Evolutionary conservation across 2,329 filamentous ascomycete genomes (phyloP), one percentile per base, ranked within the genome.

Genomic region (Chrysosporium keratinophilum): DNA sequence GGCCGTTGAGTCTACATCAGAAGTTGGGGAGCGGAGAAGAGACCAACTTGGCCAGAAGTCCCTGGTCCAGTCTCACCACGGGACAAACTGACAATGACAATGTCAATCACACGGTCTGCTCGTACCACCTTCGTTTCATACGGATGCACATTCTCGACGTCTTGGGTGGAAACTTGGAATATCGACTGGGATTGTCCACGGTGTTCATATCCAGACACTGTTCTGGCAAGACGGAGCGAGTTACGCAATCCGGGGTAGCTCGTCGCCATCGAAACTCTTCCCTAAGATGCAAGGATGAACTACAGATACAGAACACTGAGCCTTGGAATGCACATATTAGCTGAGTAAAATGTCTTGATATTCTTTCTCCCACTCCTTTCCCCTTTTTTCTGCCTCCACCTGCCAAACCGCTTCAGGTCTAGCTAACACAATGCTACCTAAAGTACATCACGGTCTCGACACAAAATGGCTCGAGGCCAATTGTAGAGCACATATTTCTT

Each of bases 341-440:
- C 31, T 2, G 40, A 43, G 48, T 42, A 49, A 56, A 56, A 56
- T 34, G 45, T 42, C 28, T 15, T 52, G 28, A 31, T 46, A 52
- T 52, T 52, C 50, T 37, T 46, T 31, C 45, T 31, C 20, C 34
- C 20, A 17, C 20, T 40, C 42, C 28, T 46, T 43, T 43, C n/a
- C 48, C 31, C 14, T 28, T 52, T 46, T 46, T n/a, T 17, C 4
- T 51, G 49, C 49, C 19, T 48, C 43, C 28, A 40, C 15, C 23
- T 40, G 28, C 31, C 12, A 37, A 23, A n/a, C 33, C 45, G 31
- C 20, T 34, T 34, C 42, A 39, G 31, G 45, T 52, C 50, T 46
- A 52, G 19, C 19, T 23, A 33, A 45, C 40, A 43, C 15, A 42
- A 35, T 50, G 48, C 31, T 50, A 14, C 48, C 35, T 50, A 50